A percentile compares a stretch with the other conserved stretches of the same genome.
These are phyloP conservation scores for Zymoseptoria tritici DNA, from an alignment of 2,329 filamentous ascomycete species.

Conservation along the genomic window DNA sequence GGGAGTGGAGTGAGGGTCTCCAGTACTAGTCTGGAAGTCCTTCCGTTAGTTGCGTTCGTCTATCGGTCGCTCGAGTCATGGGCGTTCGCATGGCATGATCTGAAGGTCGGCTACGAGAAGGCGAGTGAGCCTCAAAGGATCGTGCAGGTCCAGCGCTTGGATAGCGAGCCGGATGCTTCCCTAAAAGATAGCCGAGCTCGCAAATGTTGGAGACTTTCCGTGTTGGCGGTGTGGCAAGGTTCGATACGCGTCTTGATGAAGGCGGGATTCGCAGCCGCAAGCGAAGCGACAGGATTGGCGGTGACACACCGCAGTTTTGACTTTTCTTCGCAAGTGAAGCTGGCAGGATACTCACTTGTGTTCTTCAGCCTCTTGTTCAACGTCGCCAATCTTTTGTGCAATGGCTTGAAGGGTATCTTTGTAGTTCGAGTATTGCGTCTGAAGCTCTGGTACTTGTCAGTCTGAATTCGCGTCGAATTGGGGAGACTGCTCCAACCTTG, in stretches of 20 bases:
- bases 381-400: slow-evolving; percentile 92
- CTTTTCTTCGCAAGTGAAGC: neutral
- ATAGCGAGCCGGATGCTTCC: neutral
- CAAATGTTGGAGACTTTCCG: neutral
- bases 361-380: slow-evolving; percentile 94
- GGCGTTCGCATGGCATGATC: slow-evolving; percentile 2
- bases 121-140: neutral
- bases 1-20: slow-evolving; percentile 81
- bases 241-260: slow-evolving; percentile 8
- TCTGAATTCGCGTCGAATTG: neutral
- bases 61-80: slow-evolving; percentile 6
- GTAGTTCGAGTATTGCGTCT: slow-evolving; percentile 70
- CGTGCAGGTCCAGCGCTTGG: neutral
- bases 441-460: slow-evolving; percentile 54
- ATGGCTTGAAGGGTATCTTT: slow-evolving; percentile 77
- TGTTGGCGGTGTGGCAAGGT: slow-evolving; percentile 32
- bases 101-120: neutral
- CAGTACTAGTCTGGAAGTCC: slow-evolving; percentile 66
- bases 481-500: slow-evolving; percentile 49
- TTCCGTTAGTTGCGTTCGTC: slow-evolving; percentile 1
- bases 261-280: neutral
- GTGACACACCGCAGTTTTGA: slow-evolving; percentile 22
- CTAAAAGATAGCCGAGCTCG: neutral
- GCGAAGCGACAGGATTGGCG: slow-evolving; percentile 15
- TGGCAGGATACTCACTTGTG: slow-evolving; percentile 64